phyloP scores from a whole-genome alignment of 2,329 filamentous ascomycete species.

The Huntiella bhutanensis region DNA sequence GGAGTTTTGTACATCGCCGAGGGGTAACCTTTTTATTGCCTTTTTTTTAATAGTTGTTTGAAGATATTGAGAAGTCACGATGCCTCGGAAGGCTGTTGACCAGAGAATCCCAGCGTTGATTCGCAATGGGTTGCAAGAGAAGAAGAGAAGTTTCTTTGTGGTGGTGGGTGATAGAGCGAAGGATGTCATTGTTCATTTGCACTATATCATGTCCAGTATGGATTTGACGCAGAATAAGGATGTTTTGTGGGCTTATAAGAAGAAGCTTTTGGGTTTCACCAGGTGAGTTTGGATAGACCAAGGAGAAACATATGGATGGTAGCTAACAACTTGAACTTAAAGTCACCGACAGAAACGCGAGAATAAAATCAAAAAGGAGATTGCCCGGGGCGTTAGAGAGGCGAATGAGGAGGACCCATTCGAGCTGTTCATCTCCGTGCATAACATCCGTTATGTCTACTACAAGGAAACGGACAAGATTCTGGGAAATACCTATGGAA shows the following conservation, averaged over 20 bases:
- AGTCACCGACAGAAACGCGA: constrained; percentile 96
- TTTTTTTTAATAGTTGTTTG: too few species aligned
- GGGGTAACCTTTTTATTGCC: too few species aligned
- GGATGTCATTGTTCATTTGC: constrained; percentile 83
- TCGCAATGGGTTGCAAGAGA: constrained; percentile 78
- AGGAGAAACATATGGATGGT: neutral
- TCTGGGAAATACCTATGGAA: constrained; percentile 90
- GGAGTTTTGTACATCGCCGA: neutral
- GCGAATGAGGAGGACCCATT: constrained; percentile 87
- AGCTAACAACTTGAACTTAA: neutral
- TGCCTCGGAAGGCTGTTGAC: constrained; percentile 49
- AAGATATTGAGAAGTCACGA: constrained; percentile 19
- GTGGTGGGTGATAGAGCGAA: constrained; percentile 88
- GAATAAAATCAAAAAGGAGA: constrained; percentile 94
- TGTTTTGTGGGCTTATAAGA: constrained; percentile 97
- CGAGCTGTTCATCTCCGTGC: constrained; percentile 87
- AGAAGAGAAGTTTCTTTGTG: constrained; percentile 96
- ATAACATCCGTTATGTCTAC: constrained; percentile 97
- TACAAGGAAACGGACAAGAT: constrained; percentile 99
- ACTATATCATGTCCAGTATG: constrained; percentile 79
- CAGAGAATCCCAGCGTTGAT: constrained; percentile 82
- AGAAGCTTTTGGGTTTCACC: constrained; percentile 84
- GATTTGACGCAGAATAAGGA: constrained; percentile 83
- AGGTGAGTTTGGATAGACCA: constrained; percentile 25
- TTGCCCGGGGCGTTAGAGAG: constrained; percentile 85